phyloP scores from a whole-genome alignment of 2,329 filamentous ascomycete species.

The Aureobasidium sp. region DNA sequence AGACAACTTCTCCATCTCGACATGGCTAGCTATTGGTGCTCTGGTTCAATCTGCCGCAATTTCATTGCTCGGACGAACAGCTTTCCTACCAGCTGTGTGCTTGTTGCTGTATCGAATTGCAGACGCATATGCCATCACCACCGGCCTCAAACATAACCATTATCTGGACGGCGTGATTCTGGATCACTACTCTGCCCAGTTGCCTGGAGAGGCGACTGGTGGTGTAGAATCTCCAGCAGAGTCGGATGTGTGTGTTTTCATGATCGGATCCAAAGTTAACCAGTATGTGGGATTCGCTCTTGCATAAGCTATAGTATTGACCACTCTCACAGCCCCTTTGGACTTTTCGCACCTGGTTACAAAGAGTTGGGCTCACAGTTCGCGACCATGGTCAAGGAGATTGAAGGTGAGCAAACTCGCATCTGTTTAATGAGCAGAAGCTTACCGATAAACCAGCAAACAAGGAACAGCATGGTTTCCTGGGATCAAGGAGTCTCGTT shows the following conservation, averaged over 20 bases:
- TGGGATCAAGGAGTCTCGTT: constrained; percentile 39
- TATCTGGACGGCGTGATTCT: constrained; percentile 31
- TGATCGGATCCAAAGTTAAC: constrained; percentile 32
- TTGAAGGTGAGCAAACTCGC: constrained; percentile 19
- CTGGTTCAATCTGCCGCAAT: constrained; percentile 33
- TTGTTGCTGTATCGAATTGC: constrained; percentile 30
- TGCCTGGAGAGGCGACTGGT: constrained; percentile 31
- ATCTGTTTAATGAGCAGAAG: no score
- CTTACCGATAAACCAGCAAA: constrained; percentile 19
- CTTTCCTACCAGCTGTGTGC: constrained; percentile 29
- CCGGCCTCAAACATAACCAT: constrained; percentile 31
- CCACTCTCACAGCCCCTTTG: constrained; percentile 35
- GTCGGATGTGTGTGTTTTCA: constrained; percentile 31
- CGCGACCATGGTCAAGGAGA: constrained; percentile 29
- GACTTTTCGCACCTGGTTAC: constrained; percentile 41
- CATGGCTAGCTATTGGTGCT: constrained; percentile 37
- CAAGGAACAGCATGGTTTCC: constrained; percentile 41
- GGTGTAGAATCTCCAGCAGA: constrained; percentile 27
- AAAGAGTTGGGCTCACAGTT: constrained; percentile 36
- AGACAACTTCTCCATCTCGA: constrained; percentile 33
- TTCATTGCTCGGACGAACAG: constrained; percentile 28
- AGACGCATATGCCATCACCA: constrained; percentile 30
- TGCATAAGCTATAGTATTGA: background rate
- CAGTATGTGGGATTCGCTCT: constrained; percentile 21
- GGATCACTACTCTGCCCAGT: constrained; percentile 32